These are phyloP conservation scores for Globisporangium lucens DNA, from an alignment of 352 stramenopile species.

Conservation along the genomic window DNA sequence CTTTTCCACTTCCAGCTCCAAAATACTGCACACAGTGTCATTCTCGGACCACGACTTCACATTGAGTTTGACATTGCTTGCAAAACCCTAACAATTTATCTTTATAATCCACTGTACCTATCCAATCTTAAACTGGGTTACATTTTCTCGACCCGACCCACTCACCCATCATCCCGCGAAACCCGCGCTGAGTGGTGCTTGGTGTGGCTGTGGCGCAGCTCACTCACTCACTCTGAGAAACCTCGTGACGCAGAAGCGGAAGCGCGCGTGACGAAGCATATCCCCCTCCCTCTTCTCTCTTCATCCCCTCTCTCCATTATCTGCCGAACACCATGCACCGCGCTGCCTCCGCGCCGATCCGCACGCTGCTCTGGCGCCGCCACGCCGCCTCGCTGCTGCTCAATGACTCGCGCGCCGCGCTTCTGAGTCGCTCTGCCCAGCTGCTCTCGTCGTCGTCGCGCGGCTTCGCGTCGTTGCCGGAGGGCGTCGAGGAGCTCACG, in stretches of 20 bases:
- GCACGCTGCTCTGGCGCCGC: constrained; percentile 19
- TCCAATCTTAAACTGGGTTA: not conserved
- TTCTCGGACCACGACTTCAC: no score
- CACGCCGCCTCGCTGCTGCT: constrained; percentile 13
- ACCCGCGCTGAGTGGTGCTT: constrained; percentile 15
- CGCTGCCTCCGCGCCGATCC: constrained; percentile 9
- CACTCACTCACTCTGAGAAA: constrained; percentile 11
- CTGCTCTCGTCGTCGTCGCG: constrained; percentile 14
- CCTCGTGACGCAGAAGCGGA: constrained; percentile 11
- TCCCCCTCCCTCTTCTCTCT: not conserved
- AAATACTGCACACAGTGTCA: not conserved
- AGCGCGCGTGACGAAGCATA: constrained; percentile 13
- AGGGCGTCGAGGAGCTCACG: constrained; percentile 64
- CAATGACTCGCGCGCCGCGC: constrained; percentile 9
- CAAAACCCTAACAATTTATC: not conserved
- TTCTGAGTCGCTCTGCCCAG: constrained; percentile 18
- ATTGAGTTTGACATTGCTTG: no score
- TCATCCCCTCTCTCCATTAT: not conserved
- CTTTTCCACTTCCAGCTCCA: not conserved
- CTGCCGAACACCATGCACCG: constrained; percentile 7
- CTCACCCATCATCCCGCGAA: constrained; percentile 5
- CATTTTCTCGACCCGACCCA: not conserved
- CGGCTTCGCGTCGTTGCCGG: constrained; percentile 59
- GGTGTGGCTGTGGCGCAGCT: constrained; percentile 10
- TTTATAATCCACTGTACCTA: not conserved